phyloP scores from a whole-genome alignment of 768 basidiomycete genomes.

The Mycena rebaudengoi region DNA sequence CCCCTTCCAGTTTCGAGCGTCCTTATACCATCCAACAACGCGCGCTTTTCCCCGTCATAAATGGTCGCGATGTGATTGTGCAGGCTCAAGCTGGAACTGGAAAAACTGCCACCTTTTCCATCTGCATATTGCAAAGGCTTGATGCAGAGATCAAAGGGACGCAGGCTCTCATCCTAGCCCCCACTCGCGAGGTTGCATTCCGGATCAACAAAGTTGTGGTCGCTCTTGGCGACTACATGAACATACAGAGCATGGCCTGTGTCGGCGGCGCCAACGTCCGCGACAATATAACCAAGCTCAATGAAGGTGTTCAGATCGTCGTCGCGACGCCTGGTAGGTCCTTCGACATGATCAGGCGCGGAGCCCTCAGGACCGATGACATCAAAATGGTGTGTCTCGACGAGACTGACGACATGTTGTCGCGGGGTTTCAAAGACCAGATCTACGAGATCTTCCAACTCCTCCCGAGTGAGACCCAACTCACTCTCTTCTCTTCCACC shows the following conservation, averaged over 20 bases:
- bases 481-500: conserved; percentile 93
- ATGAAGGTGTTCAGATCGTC: conserved; percentile 96
- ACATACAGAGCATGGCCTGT: conserved; percentile 97
- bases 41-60: conserved; percentile 93
- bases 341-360: conserved; percentile 96
- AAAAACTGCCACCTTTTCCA: conserved; percentile 99
- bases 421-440: conserved; percentile 98
- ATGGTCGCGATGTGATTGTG: conserved; percentile 96
- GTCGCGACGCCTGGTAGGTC: conserved; percentile 99
- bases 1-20: neutral
- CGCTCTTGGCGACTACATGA: conserved; percentile 98
- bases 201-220: conserved; percentile 97
- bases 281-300: conserved; percentile 95
- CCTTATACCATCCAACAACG: conserved; percentile 98
- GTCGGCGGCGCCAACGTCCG: conserved; percentile 97
- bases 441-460: conserved; percentile 98
- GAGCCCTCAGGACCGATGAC: conserved; percentile 90
- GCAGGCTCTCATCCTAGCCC: conserved; percentile 94
- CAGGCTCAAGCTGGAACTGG: conserved; percentile 99
- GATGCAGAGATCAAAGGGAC: conserved; percentile 92
- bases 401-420: conserved; percentile 93
- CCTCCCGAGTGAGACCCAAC: conserved; percentile 95
- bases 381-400: conserved; percentile 97
- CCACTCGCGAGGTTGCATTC: conserved; percentile 95
- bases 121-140: conserved; percentile 96